A percentile compares a stretch with the other conserved stretches of the same genome.
These are phyloP conservation scores for Globisporangium alternatum DNA, from an alignment of 352 stramenopile species.

Conservation along the genomic window DNA sequence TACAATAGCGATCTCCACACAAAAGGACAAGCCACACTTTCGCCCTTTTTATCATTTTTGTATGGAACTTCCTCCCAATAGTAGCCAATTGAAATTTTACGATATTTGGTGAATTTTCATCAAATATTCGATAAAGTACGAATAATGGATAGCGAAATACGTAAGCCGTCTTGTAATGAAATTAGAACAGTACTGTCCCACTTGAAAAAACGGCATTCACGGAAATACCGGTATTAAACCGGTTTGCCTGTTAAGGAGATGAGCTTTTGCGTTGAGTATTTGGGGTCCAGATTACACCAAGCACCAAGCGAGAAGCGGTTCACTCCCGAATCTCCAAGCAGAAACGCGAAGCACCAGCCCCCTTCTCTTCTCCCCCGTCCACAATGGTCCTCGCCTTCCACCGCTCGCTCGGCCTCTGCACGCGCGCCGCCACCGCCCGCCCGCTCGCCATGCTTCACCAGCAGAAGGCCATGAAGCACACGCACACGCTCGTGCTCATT, in stretches of 20 bases:
- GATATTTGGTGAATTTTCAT: no score
- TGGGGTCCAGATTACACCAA: not conserved
- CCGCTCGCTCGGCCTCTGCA: constrained; percentile 43
- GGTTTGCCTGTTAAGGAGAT: not conserved
- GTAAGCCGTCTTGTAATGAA: no score
- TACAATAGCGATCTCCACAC: no score
- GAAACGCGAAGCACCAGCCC: constrained; percentile 21
- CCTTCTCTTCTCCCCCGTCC: constrained; percentile 3
- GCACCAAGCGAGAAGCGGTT: not conserved
- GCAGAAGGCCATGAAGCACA: constrained; percentile 71
- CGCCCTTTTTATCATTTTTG: no score
- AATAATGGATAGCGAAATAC: no score
- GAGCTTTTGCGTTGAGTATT: constrained; percentile 3
- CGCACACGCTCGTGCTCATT: constrained; percentile 90
- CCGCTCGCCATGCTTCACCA: constrained; percentile 35
- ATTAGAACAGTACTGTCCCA: no score
- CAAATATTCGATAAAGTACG: no score
- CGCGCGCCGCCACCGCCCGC: constrained; percentile 28
- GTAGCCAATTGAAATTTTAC: no score
- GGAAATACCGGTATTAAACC: constrained; percentile 3
- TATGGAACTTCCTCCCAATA: no score
- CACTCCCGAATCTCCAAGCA: constrained; percentile 22
- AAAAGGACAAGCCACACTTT: no score
- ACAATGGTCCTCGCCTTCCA: constrained; percentile 59
- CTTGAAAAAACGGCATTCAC: not conserved